A percentile compares a stretch with the other conserved stretches of the same genome.
Evolutionary conservation across 768 basidiomycete genomes (phyloP).

Genomic region (Suillus spraguei): DNA sequence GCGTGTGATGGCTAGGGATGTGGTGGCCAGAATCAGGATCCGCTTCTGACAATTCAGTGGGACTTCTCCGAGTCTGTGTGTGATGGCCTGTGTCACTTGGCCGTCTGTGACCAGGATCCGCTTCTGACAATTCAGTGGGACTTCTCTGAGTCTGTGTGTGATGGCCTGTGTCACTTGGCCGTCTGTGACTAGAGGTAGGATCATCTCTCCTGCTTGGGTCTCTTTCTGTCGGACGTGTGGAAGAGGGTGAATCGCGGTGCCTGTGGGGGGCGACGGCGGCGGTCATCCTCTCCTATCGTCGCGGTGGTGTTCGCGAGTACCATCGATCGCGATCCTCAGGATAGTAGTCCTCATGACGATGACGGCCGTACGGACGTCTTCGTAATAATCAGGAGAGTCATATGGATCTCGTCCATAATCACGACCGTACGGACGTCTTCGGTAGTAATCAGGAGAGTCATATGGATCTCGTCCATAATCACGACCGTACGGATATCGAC

Average conservation of each 20-base stretch:
- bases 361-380: not conserved
- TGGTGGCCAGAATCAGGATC: too few species aligned
- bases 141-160: slow-evolving; percentile 16
- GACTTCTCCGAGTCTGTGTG: too few species aligned
- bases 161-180: slow-evolving; percentile 19
- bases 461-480: slow-evolving; percentile 12
- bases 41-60: too few species aligned
- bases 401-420: slow-evolving; percentile 11
- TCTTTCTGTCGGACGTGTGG: not conserved
- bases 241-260: not conserved
- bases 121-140: slow-evolving; percentile 13
- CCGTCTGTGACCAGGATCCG: too few species aligned
- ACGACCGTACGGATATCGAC: too few species aligned
- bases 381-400: slow-evolving; percentile 8
- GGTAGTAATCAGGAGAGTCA: too few species aligned
- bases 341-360: slow-evolving; percentile 8
- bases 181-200: slow-evolving; percentile 10
- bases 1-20: too few species aligned
- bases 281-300: slow-evolving; percentile 5
- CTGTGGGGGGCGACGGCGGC: not conserved
- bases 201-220: too few species aligned
- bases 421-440: not conserved
- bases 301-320: slow-evolving; percentile 5
- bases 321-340: slow-evolving; percentile 16
- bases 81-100: too few species aligned